Conservation (phyloP, 257 asterid genomes). For the Solanum bulbocastanum region DNA sequence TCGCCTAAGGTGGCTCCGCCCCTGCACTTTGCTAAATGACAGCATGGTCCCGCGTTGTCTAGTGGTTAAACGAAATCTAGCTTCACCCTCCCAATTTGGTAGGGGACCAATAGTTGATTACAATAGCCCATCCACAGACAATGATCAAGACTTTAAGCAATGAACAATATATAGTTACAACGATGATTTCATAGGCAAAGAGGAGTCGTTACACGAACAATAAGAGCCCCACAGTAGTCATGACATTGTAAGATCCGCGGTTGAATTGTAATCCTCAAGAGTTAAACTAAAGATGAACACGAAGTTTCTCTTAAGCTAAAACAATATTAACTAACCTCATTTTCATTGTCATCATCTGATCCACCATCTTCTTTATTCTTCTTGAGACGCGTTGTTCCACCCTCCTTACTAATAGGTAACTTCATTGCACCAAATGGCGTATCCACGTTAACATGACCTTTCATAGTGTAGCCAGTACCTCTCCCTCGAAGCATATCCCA, state of each 20-base stretch:
- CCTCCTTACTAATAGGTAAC: slow-evolving; percentile 80
- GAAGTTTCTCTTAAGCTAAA: neutral
- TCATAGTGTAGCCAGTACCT: slow-evolving; percentile 82
- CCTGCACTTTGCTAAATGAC: neutral
- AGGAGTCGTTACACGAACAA: neutral
- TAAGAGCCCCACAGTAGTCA: neutral
- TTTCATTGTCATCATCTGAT: slow-evolving; percentile 40
- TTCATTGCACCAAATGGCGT: slow-evolving; percentile 95
- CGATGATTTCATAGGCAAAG: neutral
- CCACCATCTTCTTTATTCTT: slow-evolving; percentile 75
- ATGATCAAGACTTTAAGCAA: neutral
- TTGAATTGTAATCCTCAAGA: neutral
- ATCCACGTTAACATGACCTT: slow-evolving; percentile 68
- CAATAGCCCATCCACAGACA: neutral
- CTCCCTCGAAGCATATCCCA: slow-evolving; percentile 97
- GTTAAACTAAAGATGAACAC: neutral
- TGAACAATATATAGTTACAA: neutral
- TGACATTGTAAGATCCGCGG: neutral
- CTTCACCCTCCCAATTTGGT: neutral
- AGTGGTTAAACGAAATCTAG: neutral
- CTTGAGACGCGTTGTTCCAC: slow-evolving; percentile 80
- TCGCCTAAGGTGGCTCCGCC: neutral
- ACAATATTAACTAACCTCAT: slow-evolving; percentile 33
- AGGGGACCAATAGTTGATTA: neutral
- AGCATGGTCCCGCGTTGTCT: neutral